Base-by-base conservation (phyloP, 495 filamentous ascomycete genomes). In the Aspergillus panamensis region DNA sequence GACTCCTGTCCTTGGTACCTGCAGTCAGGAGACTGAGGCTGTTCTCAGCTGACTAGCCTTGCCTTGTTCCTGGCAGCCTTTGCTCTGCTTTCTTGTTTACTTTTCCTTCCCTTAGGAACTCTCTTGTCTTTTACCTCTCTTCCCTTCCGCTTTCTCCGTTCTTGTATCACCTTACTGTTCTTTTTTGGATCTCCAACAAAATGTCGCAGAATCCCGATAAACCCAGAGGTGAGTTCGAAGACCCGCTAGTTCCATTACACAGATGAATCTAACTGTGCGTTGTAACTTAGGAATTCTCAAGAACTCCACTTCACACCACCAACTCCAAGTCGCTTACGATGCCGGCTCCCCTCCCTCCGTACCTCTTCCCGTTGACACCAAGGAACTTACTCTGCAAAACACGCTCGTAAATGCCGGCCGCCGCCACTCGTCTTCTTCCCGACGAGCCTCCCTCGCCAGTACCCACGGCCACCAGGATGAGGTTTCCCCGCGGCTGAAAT, bases 331-430 rank as follows among this genome's bases (percentile, higher is more conserved):
- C 40, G 8, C 66, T 65, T 63, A 62, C 51, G 56, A 63, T 59
- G 52, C 67, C 61, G 58, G 57, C 64, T 67, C 61, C 50, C 55
- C 57, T 49, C 54, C 75, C 60, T 62, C 66, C 7, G 44, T 66
- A n/a, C 44, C 67, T 4, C 71, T 73, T 37, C 49, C 66, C 10
- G 65, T 65, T 51, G 74, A 76, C 49, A 74, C 90, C 56, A 92
- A 95, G 69, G 94, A 98, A 57, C 76, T 97, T 54, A 92, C 90
- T 12, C 83, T 96, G 43, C 85, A 90, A 69, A 98, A 98, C 74
- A 98, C 94, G 10, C 83, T 96, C 58, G 82, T 89, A 64, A 98
- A 98, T 74, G 92, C 94, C 39, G 94, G 94, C 33, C 90, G 86
- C 55, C 90, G 94, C 44, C 88, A 89, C 47, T 90, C 88, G 16